Percentiles rank a stretch among this genome's conserved stretches.
Evolutionary conservation across 345 rosid species (phyloP).

Genomic region (Leavenworthia alabamica): DNA sequence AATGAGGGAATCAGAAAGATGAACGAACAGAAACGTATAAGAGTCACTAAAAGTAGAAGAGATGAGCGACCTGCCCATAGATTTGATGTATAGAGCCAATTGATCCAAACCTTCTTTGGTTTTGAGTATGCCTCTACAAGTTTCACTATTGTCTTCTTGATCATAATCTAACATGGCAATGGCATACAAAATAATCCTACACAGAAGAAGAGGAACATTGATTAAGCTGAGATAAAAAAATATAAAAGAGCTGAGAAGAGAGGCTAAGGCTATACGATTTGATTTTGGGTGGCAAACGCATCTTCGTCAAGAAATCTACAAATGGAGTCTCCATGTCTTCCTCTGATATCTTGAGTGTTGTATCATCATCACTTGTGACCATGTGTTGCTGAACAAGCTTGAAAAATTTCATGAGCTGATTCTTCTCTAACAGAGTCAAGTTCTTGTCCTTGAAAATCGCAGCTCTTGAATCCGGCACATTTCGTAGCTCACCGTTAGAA

Average conservation of each 20-base stretch:
- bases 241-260: slow-evolving; percentile 20
- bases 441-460: slow-evolving; percentile 75
- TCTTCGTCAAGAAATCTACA: slow-evolving; percentile 61
- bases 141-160: slow-evolving; percentile 47
- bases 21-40: background rate
- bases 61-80: slow-evolving; percentile 64
- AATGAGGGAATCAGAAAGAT: background rate
- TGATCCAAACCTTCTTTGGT: slow-evolving; percentile 74
- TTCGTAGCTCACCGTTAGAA: slow-evolving; percentile 42
- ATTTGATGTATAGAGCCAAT: slow-evolving; percentile 63
- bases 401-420: slow-evolving; percentile 67
- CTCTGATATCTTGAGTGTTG: slow-evolving; percentile 33
- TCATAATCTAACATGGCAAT: slow-evolving; percentile 77
- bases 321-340: slow-evolving; percentile 71
- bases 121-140: slow-evolving; percentile 39
- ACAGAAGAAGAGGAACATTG: background rate
- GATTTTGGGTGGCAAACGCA: slow-evolving; percentile 64
- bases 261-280: too few relatives aligned
- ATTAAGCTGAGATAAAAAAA: background rate
- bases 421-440: slow-evolving; percentile 60
- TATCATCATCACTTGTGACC: slow-evolving; percentile 23
- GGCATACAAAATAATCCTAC: slow-evolving; percentile 68
- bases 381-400: slow-evolving; percentile 70
- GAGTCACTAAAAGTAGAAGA: background rate
- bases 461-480: slow-evolving; percentile 73